Percentiles rank a stretch among this genome's conserved stretches.
phyloP scores from a whole-genome alignment of 345 rosid genomes.

The Limnanthes douglasii region DNA sequence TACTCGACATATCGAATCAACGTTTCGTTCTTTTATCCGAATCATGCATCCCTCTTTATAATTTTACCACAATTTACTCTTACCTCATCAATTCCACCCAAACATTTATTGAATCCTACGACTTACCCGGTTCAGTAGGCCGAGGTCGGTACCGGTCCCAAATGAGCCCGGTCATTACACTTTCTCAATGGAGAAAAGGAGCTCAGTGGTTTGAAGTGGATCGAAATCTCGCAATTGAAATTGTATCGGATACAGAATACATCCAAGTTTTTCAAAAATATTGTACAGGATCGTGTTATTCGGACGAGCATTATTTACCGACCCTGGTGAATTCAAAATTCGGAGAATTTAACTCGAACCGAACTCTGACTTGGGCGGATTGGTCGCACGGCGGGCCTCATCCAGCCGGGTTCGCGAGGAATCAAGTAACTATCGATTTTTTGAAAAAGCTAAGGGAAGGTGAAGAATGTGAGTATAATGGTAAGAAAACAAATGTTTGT shows the following conservation, averaged over 20 bases:
- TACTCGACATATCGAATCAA: slow-evolving; percentile 50
- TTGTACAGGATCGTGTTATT: slow-evolving; percentile 42
- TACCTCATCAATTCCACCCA: slow-evolving; percentile 35
- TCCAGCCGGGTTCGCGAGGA: slow-evolving; percentile 30
- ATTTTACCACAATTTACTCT: slow-evolving; percentile 49
- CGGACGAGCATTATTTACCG: slow-evolving; percentile 76
- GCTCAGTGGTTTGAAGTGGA: slow-evolving; percentile 78
- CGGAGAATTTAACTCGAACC: slow-evolving; percentile 30
- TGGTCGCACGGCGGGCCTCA: slow-evolving; percentile 78
- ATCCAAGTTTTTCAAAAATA: slow-evolving; percentile 37
- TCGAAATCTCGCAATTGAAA: slow-evolving; percentile 37
- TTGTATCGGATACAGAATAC: slow-evolving; percentile 42
- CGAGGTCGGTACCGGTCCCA: slow-evolving; percentile 44
- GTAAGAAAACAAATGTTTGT: slow-evolving; percentile 34
- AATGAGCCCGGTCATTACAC: slow-evolving; percentile 38
- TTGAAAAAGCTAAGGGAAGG: slow-evolving; percentile 38
- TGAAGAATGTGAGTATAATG: slow-evolving; percentile 35
- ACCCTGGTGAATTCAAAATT: slow-evolving; percentile 34
- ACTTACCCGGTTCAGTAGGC: slow-evolving; percentile 33
- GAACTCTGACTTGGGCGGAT: slow-evolving; percentile 72
- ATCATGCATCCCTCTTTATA: slow-evolving; percentile 73
- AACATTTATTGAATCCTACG: slow-evolving; percentile 44
- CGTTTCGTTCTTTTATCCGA: slow-evolving; percentile 73
- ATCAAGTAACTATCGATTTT: slow-evolving; percentile 30
- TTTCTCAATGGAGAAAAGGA: slow-evolving; percentile 71